Evolutionary conservation across 331 rosid species (phyloP).

Genomic region (Quercus tomentella): DNA sequence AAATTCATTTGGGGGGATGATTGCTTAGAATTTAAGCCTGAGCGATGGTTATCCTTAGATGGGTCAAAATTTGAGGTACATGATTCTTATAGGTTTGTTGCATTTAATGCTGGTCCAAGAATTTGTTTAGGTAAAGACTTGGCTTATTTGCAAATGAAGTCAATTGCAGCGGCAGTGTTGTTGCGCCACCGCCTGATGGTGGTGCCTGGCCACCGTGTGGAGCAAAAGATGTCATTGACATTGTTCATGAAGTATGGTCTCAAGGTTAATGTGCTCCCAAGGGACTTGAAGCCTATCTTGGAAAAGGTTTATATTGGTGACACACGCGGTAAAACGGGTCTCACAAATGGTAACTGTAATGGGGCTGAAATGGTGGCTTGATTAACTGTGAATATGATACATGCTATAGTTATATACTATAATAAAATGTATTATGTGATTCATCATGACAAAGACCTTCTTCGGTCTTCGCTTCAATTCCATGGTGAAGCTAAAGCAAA

Average conservation of each 20-base stretch:
- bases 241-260: constrained; percentile 89
- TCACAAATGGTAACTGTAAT: background rate
- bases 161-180: constrained; percentile 64
- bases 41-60: constrained; percentile 60
- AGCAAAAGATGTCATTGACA: constrained; percentile 87
- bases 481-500: background rate
- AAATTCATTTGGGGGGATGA: constrained; percentile 82
- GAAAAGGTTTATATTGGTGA: constrained; percentile 21
- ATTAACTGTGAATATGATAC: constrained; percentile 11
- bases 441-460: background rate
- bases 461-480: background rate
- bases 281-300: constrained; percentile 49
- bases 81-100: constrained; percentile 56
- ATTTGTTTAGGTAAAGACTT: constrained; percentile 79
- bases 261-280: constrained; percentile 47
- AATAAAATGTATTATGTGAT: background rate
- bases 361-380: constrained; percentile 18
- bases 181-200: constrained; percentile 57
- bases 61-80: constrained; percentile 44
- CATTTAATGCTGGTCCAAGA: constrained; percentile 83
- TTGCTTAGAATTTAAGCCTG: constrained; percentile 72
- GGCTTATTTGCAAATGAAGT: constrained; percentile 86
- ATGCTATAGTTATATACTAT: too few species aligned
- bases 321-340: background rate
- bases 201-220: constrained; percentile 59